A percentile compares a stretch with the other conserved stretches of the same genome.
Evolutionary conservation across 1,284 basidiomycete species (phyloP).

Genomic region (Rugiboletus extremiorientalis): DNA sequence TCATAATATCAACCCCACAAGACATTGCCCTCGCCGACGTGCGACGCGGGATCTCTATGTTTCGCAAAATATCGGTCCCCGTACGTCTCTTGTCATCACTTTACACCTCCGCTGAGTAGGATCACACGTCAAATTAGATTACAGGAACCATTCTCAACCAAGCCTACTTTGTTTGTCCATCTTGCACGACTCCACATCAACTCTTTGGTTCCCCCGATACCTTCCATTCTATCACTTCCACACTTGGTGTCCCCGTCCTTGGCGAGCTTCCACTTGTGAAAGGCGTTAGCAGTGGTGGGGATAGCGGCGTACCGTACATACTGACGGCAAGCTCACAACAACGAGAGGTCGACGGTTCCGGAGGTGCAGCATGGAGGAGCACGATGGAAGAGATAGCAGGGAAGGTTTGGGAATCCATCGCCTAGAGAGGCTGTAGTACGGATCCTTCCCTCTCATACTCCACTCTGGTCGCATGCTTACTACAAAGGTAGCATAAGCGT

Average conservation of each 20-base stretch:
- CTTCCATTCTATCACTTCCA: slow-evolving; percentile 65
- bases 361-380: slow-evolving; percentile 46
- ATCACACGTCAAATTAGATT: slow-evolving; percentile 55
- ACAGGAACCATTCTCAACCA: slow-evolving; percentile 90
- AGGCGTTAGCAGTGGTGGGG: slow-evolving; percentile 75
- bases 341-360: slow-evolving; percentile 32
- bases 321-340: slow-evolving; percentile 34
- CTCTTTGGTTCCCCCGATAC: slow-evolving; percentile 76
- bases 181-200: slow-evolving; percentile 69
- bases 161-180: slow-evolving; percentile 84
- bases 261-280: slow-evolving; percentile 87
- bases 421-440: not conserved
- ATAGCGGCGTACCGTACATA: slow-evolving; percentile 66
- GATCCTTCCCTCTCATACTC: not conserved
- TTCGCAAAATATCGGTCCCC: slow-evolving; percentile 87
- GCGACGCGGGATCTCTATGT: slow-evolving; percentile 92
- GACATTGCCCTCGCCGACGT: slow-evolving; percentile 93
- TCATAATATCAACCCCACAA: slow-evolving; percentile 97
- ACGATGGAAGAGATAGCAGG: slow-evolving; percentile 46
- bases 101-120: not conserved
- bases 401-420: slow-evolving; percentile 39
- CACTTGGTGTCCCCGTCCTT: slow-evolving; percentile 66
- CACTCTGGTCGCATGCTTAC: no score
- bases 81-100: slow-evolving; percentile 44
- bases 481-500: no score